Evolutionary conservation across 1,284 basidiomycete species (phyloP), one percentile per base, ranked within the genome.

Genomic region (Pseudozyma sp.): DNA sequence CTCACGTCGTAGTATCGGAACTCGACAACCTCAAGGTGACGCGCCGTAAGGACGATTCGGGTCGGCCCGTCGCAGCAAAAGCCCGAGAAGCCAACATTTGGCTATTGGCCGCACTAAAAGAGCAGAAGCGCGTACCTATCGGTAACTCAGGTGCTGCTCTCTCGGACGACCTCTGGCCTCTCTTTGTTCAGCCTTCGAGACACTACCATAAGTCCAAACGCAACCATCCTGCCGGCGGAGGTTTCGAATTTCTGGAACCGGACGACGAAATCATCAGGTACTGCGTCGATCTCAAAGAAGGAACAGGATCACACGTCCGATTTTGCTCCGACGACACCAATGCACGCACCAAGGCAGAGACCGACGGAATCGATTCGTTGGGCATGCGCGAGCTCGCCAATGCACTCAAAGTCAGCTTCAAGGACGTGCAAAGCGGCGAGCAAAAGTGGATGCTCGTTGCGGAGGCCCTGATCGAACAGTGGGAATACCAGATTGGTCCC

Each of bases 241-340:
- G 44, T 35, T 70, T 30, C 35, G 30, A 31, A 0, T 34, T 42
- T 8, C 40, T 59, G 14, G 54, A 70, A 16, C n/a, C 50, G 34
- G 74, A 77, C 35, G 70, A 77, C 39, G 47, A 64, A 45, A 69
- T 77, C 47, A 51, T 77, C 37, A 46, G 46, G 30, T 70, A 69
- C 13, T 77, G 74, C 56, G 53, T 46, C 6, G 56, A 59, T 13
- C 74, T 77, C 50, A 57, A 62, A 17, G 33, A 55, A 7, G 49
- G 63, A 33, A 61, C 70, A 14, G 17, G 42, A 1, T 51, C 58
- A 1, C 45, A 49, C 29, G 66, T 74, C 37, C 52, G 52, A 14
- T 77, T 77, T 31, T 69, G 66, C 37, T 74, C 70, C 3, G 65
- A 77, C 45, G 74, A 77, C 39, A 64, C 46, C 47, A 77, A 77